phyloP scores from a whole-genome alignment of 2,329 filamentous ascomycete genomes.

The Sphaerostilbella broomeana region DNA sequence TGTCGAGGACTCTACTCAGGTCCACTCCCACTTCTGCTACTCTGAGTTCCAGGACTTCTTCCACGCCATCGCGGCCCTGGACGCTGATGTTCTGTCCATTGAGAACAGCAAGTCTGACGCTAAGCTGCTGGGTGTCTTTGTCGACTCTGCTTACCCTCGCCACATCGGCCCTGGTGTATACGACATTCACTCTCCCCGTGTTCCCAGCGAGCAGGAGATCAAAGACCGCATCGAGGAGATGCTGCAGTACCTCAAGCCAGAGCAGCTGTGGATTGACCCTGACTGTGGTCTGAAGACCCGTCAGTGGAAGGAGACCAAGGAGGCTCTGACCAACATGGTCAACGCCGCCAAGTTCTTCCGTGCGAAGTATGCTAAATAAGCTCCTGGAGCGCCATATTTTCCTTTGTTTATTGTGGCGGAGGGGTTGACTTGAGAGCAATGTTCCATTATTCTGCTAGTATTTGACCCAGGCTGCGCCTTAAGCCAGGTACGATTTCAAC shows the following conservation, averaged over 20 bases:
- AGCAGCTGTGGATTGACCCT: constrained; percentile 99
- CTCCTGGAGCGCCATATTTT: constrained; percentile 17
- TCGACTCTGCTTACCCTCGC: constrained; percentile 92
- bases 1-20: constrained; percentile 93
- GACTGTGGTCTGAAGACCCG: constrained; percentile 99
- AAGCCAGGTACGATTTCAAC: constrained; percentile 49
- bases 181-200: constrained; percentile 98
- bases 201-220: constrained; percentile 96
- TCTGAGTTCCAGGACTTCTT: constrained; percentile 99
- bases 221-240: constrained; percentile 97
- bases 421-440: constrained; percentile 18
- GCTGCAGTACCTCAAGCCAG: constrained; percentile 92
- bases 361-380: constrained; percentile 70
- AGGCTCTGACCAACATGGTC: constrained; percentile 92
- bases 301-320: constrained; percentile 98
- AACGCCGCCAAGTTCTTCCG: constrained; percentile 97
- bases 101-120: constrained; percentile 99
- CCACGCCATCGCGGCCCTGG: constrained; percentile 96
- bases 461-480: constrained; percentile 31
- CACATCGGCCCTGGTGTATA: constrained; percentile 99
- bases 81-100: constrained; percentile 96
- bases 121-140: constrained; percentile 98
- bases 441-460: constrained; percentile 24
- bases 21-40: constrained; percentile 99
- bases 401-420: constrained; percentile 15